These are phyloP conservation scores for Remersonia thermophila DNA, from an alignment of 2,329 filamentous ascomycete species.

Conservation along the genomic window DNA sequence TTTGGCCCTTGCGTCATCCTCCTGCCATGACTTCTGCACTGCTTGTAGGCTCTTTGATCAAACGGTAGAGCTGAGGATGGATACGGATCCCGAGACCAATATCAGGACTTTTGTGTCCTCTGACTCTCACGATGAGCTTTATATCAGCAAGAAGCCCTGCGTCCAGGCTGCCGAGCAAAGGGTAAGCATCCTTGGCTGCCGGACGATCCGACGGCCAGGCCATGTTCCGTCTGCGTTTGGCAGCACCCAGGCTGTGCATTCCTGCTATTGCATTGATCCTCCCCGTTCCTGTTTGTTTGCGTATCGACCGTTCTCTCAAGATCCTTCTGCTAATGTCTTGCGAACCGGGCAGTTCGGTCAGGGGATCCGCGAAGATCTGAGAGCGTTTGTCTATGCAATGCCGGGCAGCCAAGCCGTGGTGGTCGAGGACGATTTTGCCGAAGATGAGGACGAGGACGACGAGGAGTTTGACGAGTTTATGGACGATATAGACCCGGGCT, in stretches of 20 bases:
- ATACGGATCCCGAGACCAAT: slow-evolving; percentile 1
- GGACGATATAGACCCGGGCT: not conserved
- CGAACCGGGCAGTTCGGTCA: slow-evolving; percentile 13
- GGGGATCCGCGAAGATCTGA: slow-evolving; percentile 13
- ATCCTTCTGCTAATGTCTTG: not conserved
- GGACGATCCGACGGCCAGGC: too few relatives aligned
- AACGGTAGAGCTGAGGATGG: slow-evolving; percentile 5
- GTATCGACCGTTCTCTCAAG: not conserved
- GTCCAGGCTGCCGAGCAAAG: slow-evolving; percentile 19
- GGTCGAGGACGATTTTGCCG: slow-evolving; percentile 13
- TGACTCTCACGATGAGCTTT: slow-evolving; percentile 13
- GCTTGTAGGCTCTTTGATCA: not conserved
- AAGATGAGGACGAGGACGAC: slow-evolving; percentile 11
- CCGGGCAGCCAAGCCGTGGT: slow-evolving; percentile 5
- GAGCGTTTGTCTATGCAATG: slow-evolving; percentile 8
- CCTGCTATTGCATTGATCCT: too few relatives aligned
- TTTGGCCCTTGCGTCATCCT: too few relatives aligned
- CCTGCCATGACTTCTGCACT: too few relatives aligned
- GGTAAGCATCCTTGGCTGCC: slow-evolving; percentile 12
- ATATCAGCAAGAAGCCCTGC: slow-evolving; percentile 16
- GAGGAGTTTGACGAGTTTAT: slow-evolving; percentile 2
- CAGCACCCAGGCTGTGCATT: too few relatives aligned
- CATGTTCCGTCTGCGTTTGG: too few relatives aligned
- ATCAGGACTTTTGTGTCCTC: too few relatives aligned
- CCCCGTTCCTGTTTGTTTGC: not conserved